Base-by-base conservation (phyloP, 2,329 filamentous ascomycete species). In the Beauveria scarabaeidicola region DNA sequence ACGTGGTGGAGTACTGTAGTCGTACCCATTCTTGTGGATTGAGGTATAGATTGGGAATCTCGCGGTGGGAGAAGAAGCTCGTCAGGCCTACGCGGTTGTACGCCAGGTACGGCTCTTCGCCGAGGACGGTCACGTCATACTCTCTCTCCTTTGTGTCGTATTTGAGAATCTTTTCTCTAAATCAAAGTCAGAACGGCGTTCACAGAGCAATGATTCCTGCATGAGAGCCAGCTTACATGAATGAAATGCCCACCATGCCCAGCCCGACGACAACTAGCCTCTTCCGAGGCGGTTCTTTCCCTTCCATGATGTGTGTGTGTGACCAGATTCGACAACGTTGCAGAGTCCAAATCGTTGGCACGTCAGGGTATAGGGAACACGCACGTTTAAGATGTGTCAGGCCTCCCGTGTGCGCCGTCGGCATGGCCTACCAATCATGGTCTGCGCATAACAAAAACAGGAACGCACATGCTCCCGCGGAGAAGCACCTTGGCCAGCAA, bases 71-170 rank as follows among this genome's bases (percentile, higher is more conserved):
- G 70, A 96, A 96, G 77, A 92, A 96, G 61, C 86, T 90, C 3
- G 91, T 95, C 54, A 96, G 78, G 3, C 91, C 91, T 32, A 96
- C 91, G 61, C 92, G 86, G 70, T 96, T 96, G 72, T 96, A 96
- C 21, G 91, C 91, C 58, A 96, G 77, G 75, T 96, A 88, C 21
- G 88, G 78, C 70, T 96, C 91, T 68, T 96, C 91, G 62, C 91
- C 91, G 62, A 97, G 88, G 11, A 96, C 90, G 1, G 91, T 81
- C 55, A 96, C 82, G 63, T 90, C 84, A 70, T 91, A 96, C 70
- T 91, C 86, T 66, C 86, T 79, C 63, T 83, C 75, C 67, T 88
- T 86, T 1, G 85, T 83, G 70, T 96, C 91, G 56, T 91, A 83
- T 67, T 96, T 96, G 68, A 96, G 79, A 10, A 96, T 74, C 73